Conservation (phyloP, 2,329 filamentous ascomycete genomes). For the Microsporum canis region DNA sequence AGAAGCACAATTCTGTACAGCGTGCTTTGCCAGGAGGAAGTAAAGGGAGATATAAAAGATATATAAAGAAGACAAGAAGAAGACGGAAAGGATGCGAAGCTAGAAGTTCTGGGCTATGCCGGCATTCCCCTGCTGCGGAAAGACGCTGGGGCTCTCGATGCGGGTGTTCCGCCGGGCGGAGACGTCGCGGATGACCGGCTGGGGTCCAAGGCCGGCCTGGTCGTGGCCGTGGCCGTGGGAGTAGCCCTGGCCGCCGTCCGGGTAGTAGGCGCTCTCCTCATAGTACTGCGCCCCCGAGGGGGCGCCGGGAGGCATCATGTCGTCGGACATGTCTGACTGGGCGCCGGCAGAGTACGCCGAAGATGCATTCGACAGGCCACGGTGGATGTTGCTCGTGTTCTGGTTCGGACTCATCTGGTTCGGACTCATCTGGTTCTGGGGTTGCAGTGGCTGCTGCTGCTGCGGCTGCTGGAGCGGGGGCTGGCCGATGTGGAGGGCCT, state of each 20-base stretch:
- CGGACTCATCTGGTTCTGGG: slow-evolving; percentile 35
- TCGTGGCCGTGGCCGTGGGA: slow-evolving; percentile 12
- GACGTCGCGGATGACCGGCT: slow-evolving; percentile 86
- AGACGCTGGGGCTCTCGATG: slow-evolving; percentile 82
- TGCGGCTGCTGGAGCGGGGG: not conserved
- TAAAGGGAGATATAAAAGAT: slow-evolving; percentile 1
- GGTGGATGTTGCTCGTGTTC: slow-evolving; percentile 46
- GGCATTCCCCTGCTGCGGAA: slow-evolving; percentile 59
- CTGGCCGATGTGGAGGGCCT: not conserved
- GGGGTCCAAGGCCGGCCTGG: slow-evolving; percentile 40
- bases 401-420: not conserved
- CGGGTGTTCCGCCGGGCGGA: slow-evolving; percentile 83
- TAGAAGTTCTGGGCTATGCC: slow-evolving; percentile 97
- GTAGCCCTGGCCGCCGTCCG: slow-evolving; percentile 21
- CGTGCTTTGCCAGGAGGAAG: not conserved
- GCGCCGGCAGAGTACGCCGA: slow-evolving; percentile 82
- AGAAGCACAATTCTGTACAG: not conserved
- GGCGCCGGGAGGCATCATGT: slow-evolving; percentile 39
- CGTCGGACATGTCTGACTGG: slow-evolving; percentile 54
- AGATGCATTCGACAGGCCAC: slow-evolving; percentile 88
- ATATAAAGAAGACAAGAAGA: not conserved
- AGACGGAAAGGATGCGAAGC: slow-evolving; percentile 10
- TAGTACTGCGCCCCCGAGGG: slow-evolving; percentile 42
- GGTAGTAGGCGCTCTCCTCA: slow-evolving; percentile 46
- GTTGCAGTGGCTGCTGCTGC: slow-evolving; percentile 43